Evolutionary conservation across 495 filamentous ascomycete genomes (phyloP), one percentile per base, ranked within the genome.

Genomic region (Podospora pseudocomata): DNA sequence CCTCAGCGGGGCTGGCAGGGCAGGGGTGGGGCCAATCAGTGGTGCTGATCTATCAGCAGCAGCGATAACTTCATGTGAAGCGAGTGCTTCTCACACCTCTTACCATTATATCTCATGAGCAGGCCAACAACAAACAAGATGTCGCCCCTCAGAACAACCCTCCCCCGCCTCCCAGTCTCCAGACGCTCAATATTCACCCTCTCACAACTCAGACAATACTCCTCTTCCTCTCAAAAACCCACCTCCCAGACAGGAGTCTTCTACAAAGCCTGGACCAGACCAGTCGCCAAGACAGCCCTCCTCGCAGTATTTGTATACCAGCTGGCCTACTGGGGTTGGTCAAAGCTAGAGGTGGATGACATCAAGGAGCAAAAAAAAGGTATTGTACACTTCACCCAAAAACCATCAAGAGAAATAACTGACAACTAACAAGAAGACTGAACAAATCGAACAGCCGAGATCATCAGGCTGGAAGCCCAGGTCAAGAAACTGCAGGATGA

Each of bases 271-370:
- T 97, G 96, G 77, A 84, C 86, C 28, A 84, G 90, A 6, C 94
- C 95, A 15, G 86, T 98, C 67, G 85, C 85, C 53, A 98, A 97
- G 79, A 89, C 91, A 67, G 90, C 96, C 73, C 84, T 97, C 9
- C 88, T 93, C 63, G 91, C 93, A 16, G 82, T 97, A 26, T 90
- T 96, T 77, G 92, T 90, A 0, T 99, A 97, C 80, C 95, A 99
- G 77, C 73, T 92, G 11, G 78, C 87, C 27, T 96, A 97, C 79
- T 96, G 87, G 86, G 79, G 82, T 23, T 99, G 94, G 95, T 67
- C 87, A 78, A 95, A 91, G 79, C 81, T 98, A n/a, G 94, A 97
- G 80, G 85, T 82, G 65, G 83, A 92, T 68, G 92, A 93, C 76
- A 80, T 84, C 32, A 91, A 87, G 78, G 79, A 83, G 13, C 82